These are phyloP conservation scores for Hordeum marinum DNA, from an alignment of 176 grass and related monocot genomes.

Conservation along the genomic window DNA sequence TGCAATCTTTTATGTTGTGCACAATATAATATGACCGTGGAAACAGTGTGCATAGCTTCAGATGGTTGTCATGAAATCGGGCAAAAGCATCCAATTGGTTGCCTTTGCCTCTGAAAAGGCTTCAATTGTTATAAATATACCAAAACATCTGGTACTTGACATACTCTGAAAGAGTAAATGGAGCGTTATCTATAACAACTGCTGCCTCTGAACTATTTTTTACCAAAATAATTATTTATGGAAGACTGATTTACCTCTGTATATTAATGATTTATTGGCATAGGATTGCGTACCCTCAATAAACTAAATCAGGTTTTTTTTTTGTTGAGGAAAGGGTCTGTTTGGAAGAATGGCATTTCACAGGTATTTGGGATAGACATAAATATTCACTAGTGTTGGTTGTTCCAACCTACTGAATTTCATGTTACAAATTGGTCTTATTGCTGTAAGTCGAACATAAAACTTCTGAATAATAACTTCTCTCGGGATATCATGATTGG, in stretches of 20 bases:
- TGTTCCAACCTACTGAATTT: background rate
- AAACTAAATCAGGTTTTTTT: background rate
- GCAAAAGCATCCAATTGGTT: conserved; percentile 1
- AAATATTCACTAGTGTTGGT: background rate
- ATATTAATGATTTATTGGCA: background rate
- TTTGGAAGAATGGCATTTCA: background rate
- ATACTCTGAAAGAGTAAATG: background rate
- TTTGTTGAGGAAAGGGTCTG: too few relatives aligned
- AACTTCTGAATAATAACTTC: too few relatives aligned
- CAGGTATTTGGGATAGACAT: background rate
- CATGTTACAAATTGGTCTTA: background rate
- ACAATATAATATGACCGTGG: background rate
- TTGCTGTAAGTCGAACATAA: background rate
- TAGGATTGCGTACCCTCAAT: background rate
- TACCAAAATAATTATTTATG: too few relatives aligned
- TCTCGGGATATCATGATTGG: too few relatives aligned
- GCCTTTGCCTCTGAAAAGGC: background rate
- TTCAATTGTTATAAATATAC: background rate
- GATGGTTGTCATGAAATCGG: background rate
- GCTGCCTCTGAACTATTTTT: too few relatives aligned
- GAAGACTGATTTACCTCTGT: conserved; percentile 9
- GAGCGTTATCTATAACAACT: background rate
- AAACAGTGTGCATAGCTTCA: background rate
- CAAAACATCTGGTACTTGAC: background rate
- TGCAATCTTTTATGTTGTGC: background rate